Evolutionary conservation across 2,329 filamentous ascomycete species (phyloP), one percentile per base, ranked within the genome.

Genomic region (Hymenoscyphus linearis): DNA sequence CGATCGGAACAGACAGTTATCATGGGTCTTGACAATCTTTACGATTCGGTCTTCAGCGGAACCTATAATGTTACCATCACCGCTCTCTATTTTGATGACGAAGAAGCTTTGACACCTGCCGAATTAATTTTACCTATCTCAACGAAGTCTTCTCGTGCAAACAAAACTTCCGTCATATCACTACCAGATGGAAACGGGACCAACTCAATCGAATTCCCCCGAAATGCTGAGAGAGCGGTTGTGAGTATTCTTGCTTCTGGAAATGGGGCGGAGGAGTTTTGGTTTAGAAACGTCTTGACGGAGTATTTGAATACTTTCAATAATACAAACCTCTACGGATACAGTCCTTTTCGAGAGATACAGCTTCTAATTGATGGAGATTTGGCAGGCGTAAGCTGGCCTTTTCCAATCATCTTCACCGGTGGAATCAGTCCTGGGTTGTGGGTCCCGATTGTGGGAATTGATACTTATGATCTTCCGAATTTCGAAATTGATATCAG

Each of bases 401-500:
- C 91, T 1, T 93, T 90, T 68, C 90, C 90, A 0, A 81, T 91
- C 22, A 87, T 96, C 55, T 93, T 93, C 68, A 93, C 91, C 0
- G 91, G 91, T 2, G 90, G 90, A 1, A 80, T 96, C 5, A 86
- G 88, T 1, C 90, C 90, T 2, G 85, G 85, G 1, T 80, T 95
- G 44, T 91, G 92, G 82, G 80, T 89, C 5, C 91, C 91, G 0
- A 81, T 95, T 58, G 90, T 90, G 2, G 90, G 90, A 0, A 84
- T 89, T 22, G 86, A 95, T 68, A 85, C 89, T 0, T 95, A 91
- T 71, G 90, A 95, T 70, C 77, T 96, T 25, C 79, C 83, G 52
- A 89, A 95, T 71, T 85, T 90, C 65, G 88, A 95, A 71, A 90
- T 96, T 64, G 91, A 96, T 70, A 85, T 96, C 55, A 88, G 89